phyloP scores from a whole-genome alignment of 257 asterid genomes.

The Orobanche coerulescens region DNA sequence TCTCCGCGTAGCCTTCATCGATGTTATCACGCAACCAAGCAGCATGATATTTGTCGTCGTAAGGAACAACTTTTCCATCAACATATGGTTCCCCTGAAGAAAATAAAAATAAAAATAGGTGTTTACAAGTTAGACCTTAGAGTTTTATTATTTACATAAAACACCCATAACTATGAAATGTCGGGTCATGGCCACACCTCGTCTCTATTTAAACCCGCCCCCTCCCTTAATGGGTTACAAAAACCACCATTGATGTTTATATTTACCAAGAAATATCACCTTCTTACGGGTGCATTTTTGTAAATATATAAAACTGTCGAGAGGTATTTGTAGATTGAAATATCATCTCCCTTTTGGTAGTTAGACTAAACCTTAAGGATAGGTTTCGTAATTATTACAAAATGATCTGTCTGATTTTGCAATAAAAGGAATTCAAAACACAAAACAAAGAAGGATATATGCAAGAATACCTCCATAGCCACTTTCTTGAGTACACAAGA shows the following conservation, averaged over 20 bases:
- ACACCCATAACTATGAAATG: no score
- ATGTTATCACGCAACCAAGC: slow-evolving; percentile 22
- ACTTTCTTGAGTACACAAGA: slow-evolving; percentile 28
- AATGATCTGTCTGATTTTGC: no score
- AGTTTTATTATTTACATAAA: no score
- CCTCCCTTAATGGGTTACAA: not conserved
- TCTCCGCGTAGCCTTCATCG: not conserved
- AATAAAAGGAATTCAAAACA: not conserved
- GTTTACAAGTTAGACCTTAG: no score
- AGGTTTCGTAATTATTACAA: no score
- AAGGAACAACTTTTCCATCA: slow-evolving; percentile 31
- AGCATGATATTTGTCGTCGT: slow-evolving; percentile 34
- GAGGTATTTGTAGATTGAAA: no score
- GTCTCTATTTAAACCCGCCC: no score
- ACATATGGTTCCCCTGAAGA: slow-evolving; percentile 35
- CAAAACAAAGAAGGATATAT: not conserved
- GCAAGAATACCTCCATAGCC: slow-evolving; percentile 36
- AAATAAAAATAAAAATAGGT: no score
- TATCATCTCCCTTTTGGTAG: not conserved
- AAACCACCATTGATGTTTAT: not conserved
- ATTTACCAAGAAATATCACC: no score
- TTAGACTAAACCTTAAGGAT: not conserved
- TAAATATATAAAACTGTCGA: no score
- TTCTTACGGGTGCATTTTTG: not conserved
- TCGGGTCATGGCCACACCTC: no score